Evolutionary conservation across 1,284 basidiomycete genomes (phyloP).

Genomic region (Cryptococcus sp.): DNA sequence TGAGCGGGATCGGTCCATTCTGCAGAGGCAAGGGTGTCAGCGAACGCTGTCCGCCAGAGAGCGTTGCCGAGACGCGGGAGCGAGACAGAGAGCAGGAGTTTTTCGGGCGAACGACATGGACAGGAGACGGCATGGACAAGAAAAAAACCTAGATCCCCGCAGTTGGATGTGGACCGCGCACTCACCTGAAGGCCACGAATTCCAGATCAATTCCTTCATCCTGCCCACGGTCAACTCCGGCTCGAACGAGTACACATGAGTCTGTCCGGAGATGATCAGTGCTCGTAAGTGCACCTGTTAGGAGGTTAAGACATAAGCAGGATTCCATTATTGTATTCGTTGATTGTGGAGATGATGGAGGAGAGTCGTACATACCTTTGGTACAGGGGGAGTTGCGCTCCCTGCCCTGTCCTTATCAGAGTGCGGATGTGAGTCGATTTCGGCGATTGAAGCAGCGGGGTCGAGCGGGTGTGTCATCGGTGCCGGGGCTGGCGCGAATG

Average conservation of each 20-base stretch:
- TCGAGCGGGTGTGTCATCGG: background rate
- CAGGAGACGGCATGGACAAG: too few species aligned
- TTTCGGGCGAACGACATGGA: too few species aligned
- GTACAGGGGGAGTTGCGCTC: constrained; percentile 1
- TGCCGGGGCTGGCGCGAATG: background rate
- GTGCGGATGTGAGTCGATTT: too few species aligned
- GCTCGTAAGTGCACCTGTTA: constrained; percentile 70
- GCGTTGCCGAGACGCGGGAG: too few species aligned
- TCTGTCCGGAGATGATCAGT: constrained; percentile 70
- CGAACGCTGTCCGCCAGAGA: background rate
- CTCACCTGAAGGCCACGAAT: constrained; percentile 75
- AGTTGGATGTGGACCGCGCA: constrained; percentile 7
- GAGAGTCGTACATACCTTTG: constrained; percentile 7
- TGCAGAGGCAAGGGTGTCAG: constrained; percentile 33
- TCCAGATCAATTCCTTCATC: constrained; percentile 82
- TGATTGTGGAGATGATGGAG: background rate
- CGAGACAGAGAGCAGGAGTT: too few species aligned
- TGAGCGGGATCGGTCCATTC: constrained; percentile 72
- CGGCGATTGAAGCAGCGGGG: background rate
- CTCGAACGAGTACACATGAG: constrained; percentile 74
- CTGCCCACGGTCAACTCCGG: constrained; percentile 74
- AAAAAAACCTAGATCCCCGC: too few species aligned
- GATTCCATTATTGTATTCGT: background rate
- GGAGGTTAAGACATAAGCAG: background rate
- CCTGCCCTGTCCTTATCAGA: too few species aligned